Percentiles rank a stretch among this genome's conserved stretches.
phyloP scores from a whole-genome alignment of 1,284 basidiomycete genomes.

The Inonotus obliquus region DNA sequence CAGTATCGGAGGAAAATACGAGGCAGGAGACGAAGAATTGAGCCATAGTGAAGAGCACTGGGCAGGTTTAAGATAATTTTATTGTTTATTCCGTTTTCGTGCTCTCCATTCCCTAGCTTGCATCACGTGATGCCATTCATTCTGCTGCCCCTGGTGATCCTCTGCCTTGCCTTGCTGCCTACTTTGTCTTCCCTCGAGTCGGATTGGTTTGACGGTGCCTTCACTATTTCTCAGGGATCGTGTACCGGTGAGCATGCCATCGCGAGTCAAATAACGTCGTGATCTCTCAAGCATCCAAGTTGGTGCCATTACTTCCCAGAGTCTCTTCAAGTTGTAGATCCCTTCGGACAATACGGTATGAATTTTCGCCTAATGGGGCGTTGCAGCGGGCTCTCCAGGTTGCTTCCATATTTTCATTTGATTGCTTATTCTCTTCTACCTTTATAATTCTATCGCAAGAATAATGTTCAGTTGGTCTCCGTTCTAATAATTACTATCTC shows the following conservation, averaged over 20 bases:
- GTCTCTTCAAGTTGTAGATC: not conserved
- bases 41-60: not conserved
- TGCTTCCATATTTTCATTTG: conserved; percentile 5
- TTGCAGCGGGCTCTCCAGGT: not conserved
- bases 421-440: not conserved
- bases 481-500: not conserved
- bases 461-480: not conserved
- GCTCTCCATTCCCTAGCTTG: not conserved
- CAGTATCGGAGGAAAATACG: not conserved
- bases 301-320: no score
- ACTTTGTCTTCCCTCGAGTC: no score
- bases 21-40: not conserved
- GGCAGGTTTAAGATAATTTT: not conserved
- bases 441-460: not conserved
- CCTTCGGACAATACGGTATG: not conserved
- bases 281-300: no score
- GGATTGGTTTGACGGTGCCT: no score
- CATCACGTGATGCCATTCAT: not conserved
- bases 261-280: no score
- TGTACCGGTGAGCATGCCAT: no score
- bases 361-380: not conserved
- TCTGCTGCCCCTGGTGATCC: no score
- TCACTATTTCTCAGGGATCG: no score
- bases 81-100: conserved; percentile 1
- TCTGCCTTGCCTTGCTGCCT: no score